A percentile compares a stretch with the other conserved stretches of the same genome.
phyloP scores from a whole-genome alignment of 2,329 filamentous ascomycete genomes.

The Aspergillus felis region DNA sequence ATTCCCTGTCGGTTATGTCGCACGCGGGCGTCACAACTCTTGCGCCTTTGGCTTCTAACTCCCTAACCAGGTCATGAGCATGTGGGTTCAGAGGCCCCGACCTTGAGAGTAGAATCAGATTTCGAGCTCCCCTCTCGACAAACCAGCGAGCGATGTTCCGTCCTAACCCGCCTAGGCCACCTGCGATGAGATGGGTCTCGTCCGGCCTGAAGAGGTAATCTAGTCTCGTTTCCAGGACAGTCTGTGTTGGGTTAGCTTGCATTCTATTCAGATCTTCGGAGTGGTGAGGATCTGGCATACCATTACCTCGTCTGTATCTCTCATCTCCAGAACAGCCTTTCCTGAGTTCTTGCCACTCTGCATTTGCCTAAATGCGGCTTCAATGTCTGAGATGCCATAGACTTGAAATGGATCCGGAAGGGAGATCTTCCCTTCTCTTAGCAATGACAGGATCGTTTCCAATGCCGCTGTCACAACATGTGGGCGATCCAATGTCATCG shows the following conservation, averaged over 20 bases:
- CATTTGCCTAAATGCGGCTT: constrained; percentile 28
- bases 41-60: neutral
- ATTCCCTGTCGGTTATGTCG: constrained; percentile 1
- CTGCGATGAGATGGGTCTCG: constrained; percentile 29
- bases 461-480: neutral
- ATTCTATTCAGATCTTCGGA: neutral
- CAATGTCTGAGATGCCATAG: constrained; percentile 24
- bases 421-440: constrained; percentile 16
- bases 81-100: neutral
- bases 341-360: constrained; percentile 36
- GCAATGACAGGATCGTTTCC: neutral
- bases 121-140: constrained; percentile 28
- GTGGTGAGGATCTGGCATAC: neutral
- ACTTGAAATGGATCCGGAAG: constrained; percentile 26
- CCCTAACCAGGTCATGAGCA: neutral
- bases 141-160: constrained; percentile 29
- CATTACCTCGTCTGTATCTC: constrained; percentile 1
- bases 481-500: constrained; percentile 3
- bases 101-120: constrained; percentile 27
- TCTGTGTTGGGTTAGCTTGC: neutral
- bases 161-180: constrained; percentile 33
- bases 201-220: constrained; percentile 3
- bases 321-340: constrained; percentile 31
- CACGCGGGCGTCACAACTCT: constrained; percentile 1
- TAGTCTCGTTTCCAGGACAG: constrained; percentile 1